Evolutionary conservation across 2,329 filamentous ascomycete genomes (phyloP), one percentile per base, ranked within the genome.

Genomic region (Pseudogymnoascus sp.): DNA sequence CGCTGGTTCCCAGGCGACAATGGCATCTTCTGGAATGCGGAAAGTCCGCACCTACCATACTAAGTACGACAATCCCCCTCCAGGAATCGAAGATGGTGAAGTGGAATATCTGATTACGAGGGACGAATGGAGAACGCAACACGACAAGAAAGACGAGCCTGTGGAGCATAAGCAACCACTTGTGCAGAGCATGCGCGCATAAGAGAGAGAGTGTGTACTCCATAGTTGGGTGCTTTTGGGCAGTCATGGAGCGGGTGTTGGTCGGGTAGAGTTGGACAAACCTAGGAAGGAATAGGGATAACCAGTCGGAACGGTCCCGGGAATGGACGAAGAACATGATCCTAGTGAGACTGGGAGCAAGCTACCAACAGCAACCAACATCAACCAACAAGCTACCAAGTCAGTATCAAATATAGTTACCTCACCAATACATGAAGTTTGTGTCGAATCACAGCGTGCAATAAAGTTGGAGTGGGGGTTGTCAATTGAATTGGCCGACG

Each of bases 1-100:
- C 61, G 64, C 61, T 53, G 69, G 69, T 4, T 73, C 72, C 2
- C 61, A 70, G 26, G 70, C 70, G 29, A 56, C 50, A 56, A 56
- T 56, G 50, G 50, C 50, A 56, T 56, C 50, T 56, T 56, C 14
- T 56, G 50, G 50, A 5, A 56, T 56, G 50, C 16, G 6, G 6
- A 56, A 56, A 56, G 29, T 56, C n/a, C 50, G 50, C 16, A 56
- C 50, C 13, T 56, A 56, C 50, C 8, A 33, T 56, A 56, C n/a
- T 10, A 56, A 56, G 16, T 56, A 56, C 50, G 50, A 56, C n/a
- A 56, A 56, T 16, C 50, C 50, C 31, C 50, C 50, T 33, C 50
- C 50, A 4, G 50, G 50, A 56, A 56, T 56, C 50, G 50, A 56
- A n/a, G 50, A 56, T 7, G 50, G 50, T 8, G 50, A 56, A 56